phyloP scores from a whole-genome alignment of 108 stramenopile species.

The Chaetoceros muelleri region DNA sequence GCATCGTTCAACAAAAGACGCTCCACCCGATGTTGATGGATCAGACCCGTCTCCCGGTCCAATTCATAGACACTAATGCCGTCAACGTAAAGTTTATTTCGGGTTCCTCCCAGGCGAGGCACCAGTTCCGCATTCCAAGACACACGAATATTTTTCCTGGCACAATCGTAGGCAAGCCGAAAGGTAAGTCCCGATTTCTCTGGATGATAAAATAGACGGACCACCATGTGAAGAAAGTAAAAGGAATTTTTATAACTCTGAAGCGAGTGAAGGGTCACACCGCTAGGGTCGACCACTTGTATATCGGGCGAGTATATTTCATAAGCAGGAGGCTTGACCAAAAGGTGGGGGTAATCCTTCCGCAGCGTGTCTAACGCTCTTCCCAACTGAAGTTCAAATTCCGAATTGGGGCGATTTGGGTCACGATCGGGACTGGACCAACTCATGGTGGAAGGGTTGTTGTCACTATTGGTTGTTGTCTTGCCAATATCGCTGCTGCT shows the following conservation, averaged over 20 bases:
- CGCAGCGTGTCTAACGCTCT: conserved; percentile 50
- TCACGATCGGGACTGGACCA: no score
- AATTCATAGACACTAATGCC: conserved; percentile 75
- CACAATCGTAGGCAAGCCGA: conserved; percentile 64
- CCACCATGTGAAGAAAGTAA: conserved; percentile 50
- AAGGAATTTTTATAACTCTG: conserved; percentile 54
- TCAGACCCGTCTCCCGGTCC: conserved; percentile 45
- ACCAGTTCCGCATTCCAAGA: conserved; percentile 75
- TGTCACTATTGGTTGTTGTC: no score
- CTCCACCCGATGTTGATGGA: conserved; percentile 61
- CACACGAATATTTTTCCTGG: conserved; percentile 65
- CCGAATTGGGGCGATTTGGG: no score
- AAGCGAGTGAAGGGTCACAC: conserved; percentile 56
- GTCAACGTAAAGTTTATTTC: conserved; percentile 60
- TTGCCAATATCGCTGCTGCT: no score
- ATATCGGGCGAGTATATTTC: conserved; percentile 45
- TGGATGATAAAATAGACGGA: conserved; percentile 62
- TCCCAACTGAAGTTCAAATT: conserved; percentile 73
- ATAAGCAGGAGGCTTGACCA: conserved; percentile 38
- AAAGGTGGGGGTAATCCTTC: conserved; percentile 56
- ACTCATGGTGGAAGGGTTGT: no score
- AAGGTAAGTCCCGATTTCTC: conserved; percentile 44
- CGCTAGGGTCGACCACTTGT: conserved; percentile 62
- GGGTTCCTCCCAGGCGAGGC: conserved; percentile 55
- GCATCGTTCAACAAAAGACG: conserved; percentile 58